Evolutionary conservation across 2,329 filamentous ascomycete genomes (phyloP).

Genomic region (Gnomoniopsis smithogilvyi): DNA sequence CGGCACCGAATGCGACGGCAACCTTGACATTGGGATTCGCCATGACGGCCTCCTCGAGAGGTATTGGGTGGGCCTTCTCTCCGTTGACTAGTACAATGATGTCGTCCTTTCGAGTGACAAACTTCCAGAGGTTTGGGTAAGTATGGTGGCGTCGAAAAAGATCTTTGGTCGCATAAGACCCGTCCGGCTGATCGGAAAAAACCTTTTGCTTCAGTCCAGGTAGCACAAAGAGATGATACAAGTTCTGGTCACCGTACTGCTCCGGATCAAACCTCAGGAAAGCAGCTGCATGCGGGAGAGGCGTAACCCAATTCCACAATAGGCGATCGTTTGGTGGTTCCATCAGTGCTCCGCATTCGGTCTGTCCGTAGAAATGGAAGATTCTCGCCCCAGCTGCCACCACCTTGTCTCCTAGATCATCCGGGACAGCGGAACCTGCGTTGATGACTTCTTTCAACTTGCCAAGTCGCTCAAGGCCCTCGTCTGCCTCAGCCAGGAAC

Average conservation of each 20-base stretch:
- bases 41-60: neutral
- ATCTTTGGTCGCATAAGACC: constrained; percentile 2
- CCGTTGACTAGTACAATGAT: constrained; percentile 35
- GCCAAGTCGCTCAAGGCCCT: neutral
- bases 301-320: constrained; percentile 1
- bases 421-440: constrained; percentile 3
- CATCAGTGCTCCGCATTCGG: constrained; percentile 4
- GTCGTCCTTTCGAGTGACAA: constrained; percentile 35
- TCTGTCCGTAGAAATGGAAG: constrained; percentile 9
- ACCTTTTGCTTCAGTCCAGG: neutral
- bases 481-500: constrained; percentile 5
- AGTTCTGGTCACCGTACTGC: neutral
- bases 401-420: constrained; percentile 1
- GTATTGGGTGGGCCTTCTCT: constrained; percentile 28
- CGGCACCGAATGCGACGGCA: constrained; percentile 1
- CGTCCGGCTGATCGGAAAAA: constrained; percentile 3
- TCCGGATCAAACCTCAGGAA: constrained; percentile 3
- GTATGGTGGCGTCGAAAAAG: constrained; percentile 29
- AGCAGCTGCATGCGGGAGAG: neutral
- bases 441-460: constrained; percentile 4
- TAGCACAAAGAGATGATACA: constrained; percentile 3
- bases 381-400: neutral
- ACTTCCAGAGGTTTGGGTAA: constrained; percentile 35
- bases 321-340: constrained; percentile 1
- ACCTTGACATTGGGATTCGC: neutral